Evolutionary conservation across 495 filamentous ascomycete genomes (phyloP).

Genomic region (Daldinia caldariorum): DNA sequence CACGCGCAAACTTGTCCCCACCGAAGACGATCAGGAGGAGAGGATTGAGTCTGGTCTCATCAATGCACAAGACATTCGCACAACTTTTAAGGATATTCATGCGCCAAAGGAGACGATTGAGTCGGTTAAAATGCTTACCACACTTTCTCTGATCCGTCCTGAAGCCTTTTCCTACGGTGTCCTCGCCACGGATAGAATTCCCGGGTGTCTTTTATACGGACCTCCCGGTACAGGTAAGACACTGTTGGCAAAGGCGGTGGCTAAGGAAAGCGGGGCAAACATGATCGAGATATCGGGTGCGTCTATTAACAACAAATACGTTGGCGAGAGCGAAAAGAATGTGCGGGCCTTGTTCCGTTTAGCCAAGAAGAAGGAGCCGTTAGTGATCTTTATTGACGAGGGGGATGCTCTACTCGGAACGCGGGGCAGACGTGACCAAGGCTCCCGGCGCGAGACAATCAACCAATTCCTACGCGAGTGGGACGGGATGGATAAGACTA

Average conservation of each 20-base stretch:
- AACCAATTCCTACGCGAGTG: conserved; percentile 98
- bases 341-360: conserved; percentile 91
- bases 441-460: conserved; percentile 77
- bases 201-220: conserved; percentile 89
- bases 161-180: conserved; percentile 98
- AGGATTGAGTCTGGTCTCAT: conserved; percentile 83
- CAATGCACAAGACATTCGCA: conserved; percentile 80
- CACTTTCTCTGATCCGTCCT: conserved; percentile 84
- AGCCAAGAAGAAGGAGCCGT: conserved; percentile 90
- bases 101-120: conserved; percentile 85
- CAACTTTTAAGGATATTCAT: conserved; percentile 85
- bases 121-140: conserved; percentile 87
- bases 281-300: conserved; percentile 68
- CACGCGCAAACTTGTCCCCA: conserved; percentile 17
- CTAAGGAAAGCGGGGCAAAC: conserved; percentile 90
- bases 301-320: conserved; percentile 93
- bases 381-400: conserved; percentile 97
- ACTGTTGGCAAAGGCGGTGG: conserved; percentile 92
- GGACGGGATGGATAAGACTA: conserved; percentile 89
- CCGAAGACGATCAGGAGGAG: conserved; percentile 72
- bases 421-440: conserved; percentile 67
- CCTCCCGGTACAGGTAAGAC: conserved; percentile 98
- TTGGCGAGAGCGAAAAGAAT: conserved; percentile 97
- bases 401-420: conserved; percentile 90
- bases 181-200: conserved; percentile 87